phyloP scores from a whole-genome alignment of 139 green algal genomes.

The Chlorella sorokiniana region DNA sequence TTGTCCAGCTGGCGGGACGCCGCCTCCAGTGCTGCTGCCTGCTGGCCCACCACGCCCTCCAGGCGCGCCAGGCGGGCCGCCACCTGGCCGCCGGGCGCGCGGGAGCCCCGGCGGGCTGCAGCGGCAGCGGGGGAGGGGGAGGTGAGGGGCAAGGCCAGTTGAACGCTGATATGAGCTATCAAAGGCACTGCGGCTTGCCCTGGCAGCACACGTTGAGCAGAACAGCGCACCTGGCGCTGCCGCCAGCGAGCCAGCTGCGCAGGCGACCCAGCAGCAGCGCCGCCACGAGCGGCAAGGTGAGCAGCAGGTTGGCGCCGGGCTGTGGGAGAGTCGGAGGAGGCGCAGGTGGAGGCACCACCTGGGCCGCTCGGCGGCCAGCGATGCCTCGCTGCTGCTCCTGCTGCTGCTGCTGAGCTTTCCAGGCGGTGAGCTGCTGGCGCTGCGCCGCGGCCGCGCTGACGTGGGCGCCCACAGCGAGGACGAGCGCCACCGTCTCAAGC shows the following conservation, averaged over 20 bases:
- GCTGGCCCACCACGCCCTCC: slow-evolving; percentile 21
- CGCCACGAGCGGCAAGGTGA: slow-evolving; percentile 22
- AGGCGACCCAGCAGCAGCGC: slow-evolving; percentile 21
- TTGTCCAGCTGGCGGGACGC: slow-evolving; percentile 47
- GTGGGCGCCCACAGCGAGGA: slow-evolving; percentile 14
- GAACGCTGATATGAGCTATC: background rate
- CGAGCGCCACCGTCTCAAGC: slow-evolving; percentile 6
- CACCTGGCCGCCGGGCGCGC: background rate
- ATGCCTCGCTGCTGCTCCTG: background rate
- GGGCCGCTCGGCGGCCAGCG: background rate
- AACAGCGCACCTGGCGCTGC: background rate
- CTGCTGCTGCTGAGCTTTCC: background rate
- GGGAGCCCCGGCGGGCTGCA: background rate
- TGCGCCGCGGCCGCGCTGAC: background rate
- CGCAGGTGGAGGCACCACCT: background rate
- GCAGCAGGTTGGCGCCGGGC: background rate
- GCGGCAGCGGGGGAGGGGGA: background rate
- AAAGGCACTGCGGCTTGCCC: background rate
- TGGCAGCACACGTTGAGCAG: background rate
- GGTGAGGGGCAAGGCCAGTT: no score
- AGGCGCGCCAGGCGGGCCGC: slow-evolving; percentile 38
- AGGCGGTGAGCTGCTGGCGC: background rate
- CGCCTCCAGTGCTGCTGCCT: slow-evolving; percentile 25
- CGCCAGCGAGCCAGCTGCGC: slow-evolving; percentile 7
- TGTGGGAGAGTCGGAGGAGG: background rate